phyloP scores from a whole-genome alignment of 75 land plant genomes.

The Pseudotsuga menziesii region DNA sequence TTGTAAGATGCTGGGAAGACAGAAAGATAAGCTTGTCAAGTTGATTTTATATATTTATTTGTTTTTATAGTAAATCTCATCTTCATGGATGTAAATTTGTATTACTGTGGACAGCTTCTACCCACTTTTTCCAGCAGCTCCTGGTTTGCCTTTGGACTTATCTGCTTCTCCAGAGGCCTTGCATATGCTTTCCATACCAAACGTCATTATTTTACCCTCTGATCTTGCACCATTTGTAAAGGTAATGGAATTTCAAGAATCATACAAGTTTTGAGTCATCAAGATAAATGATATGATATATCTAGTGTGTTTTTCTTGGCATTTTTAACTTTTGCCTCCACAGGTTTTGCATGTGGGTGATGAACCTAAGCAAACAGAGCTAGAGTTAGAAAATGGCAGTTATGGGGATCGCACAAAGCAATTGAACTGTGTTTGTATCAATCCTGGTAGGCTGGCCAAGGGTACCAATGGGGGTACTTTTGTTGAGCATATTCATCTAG shows the following conservation, averaged over 20 bases:
- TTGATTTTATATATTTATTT: background rate
- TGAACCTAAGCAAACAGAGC: background rate
- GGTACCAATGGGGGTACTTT: conserved; percentile 86
- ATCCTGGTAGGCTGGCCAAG: conserved; percentile 90
- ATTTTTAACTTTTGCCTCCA: background rate
- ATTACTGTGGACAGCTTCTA: conserved; percentile 62
- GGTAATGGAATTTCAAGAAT: conserved; percentile 31
- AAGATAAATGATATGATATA: background rate
- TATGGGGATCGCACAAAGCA: background rate
- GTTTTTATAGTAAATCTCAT: background rate
- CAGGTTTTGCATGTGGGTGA: conserved; percentile 10
- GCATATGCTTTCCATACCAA: conserved; percentile 46
- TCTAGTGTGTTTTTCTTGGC: background rate
- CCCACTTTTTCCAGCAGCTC: conserved; percentile 82
- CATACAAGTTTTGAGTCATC: background rate
- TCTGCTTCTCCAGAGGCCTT: conserved; percentile 72
- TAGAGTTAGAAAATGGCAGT: background rate
- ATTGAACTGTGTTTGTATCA: conserved; percentile 56
- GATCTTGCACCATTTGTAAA: conserved; percentile 84
- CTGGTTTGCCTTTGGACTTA: conserved; percentile 71
- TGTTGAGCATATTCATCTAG: conserved; percentile 31
- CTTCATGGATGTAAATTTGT: background rate
- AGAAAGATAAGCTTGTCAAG: background rate
- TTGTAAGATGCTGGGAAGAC: background rate
- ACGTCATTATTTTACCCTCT: conserved; percentile 80